A percentile compares a stretch with the other conserved stretches of the same genome.
These are phyloP conservation scores for Dianthus caryophyllus DNA, from an alignment of 148 eudicot species.

Conservation along the genomic window DNA sequence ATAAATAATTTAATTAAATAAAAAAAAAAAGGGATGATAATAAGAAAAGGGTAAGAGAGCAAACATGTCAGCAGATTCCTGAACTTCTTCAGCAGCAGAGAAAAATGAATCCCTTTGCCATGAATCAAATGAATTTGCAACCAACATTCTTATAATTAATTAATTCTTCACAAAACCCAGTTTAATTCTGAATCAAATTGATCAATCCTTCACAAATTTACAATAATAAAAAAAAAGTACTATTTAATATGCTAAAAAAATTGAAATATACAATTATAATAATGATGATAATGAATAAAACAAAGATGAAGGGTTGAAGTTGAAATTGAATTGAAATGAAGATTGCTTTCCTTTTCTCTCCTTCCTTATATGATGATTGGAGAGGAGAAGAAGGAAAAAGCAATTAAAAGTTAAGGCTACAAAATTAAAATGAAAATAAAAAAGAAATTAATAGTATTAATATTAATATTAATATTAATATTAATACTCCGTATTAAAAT, in stretches of 20 bases:
- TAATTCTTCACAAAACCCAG: background rate
- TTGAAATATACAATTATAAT: too few species aligned
- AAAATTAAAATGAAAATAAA: background rate
- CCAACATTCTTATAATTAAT: conserved; percentile 55
- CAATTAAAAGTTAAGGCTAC: background rate
- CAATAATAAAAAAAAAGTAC: background rate
- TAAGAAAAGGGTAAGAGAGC: conserved; percentile 9
- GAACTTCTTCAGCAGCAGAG: conserved; percentile 92
- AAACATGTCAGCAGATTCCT: conserved; percentile 90
- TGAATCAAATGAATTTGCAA: conserved; percentile 83
- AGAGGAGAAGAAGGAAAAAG: conserved; percentile 22
- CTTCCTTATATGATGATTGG: conserved; percentile 9
- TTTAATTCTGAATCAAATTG: background rate
- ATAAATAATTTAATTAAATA: too few species aligned
- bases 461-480: too few species aligned
- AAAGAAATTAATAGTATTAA: too few species aligned
- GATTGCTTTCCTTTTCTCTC: conserved; percentile 13
- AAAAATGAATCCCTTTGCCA: conserved; percentile 89
- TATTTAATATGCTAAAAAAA: too few species aligned
- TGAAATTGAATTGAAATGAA: background rate
- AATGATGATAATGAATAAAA: background rate
- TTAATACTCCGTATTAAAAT: too few species aligned
- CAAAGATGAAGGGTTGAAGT: background rate
- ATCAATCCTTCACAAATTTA: background rate
- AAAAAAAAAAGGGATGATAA: background rate